Percentiles rank a stretch among this genome's conserved stretches.
Evolutionary conservation across 2,329 filamentous ascomycete genomes (phyloP).

Genomic region (Verticillium alfalfae): DNA sequence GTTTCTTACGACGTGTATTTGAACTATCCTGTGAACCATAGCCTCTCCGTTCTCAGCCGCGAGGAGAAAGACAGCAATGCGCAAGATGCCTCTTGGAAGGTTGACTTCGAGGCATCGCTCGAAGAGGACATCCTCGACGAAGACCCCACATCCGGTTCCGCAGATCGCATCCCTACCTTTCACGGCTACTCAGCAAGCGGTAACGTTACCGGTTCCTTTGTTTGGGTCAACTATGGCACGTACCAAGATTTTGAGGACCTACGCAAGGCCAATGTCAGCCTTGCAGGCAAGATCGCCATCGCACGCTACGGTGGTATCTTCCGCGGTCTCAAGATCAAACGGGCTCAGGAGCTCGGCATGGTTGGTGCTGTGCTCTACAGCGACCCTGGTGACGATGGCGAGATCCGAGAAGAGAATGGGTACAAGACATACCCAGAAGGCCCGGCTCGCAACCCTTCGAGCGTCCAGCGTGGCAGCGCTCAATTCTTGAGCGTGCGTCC

Average conservation of each 20-base stretch:
- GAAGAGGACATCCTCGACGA: slow-evolving; percentile 81
- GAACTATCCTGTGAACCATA: slow-evolving; percentile 70
- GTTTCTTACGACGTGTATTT: slow-evolving; percentile 71
- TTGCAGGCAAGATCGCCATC: slow-evolving; percentile 82
- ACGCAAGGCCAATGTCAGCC: slow-evolving; percentile 63
- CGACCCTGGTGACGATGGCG: slow-evolving; percentile 85
- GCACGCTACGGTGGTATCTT: slow-evolving; percentile 83
- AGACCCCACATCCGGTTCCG: slow-evolving; percentile 70
- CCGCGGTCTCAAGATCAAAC: slow-evolving; percentile 86
- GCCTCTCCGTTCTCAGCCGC: slow-evolving; percentile 53
- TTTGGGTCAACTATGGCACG: slow-evolving; percentile 89
- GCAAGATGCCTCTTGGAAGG: slow-evolving; percentile 40
- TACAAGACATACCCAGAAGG: slow-evolving; percentile 76
- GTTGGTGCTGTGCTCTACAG: slow-evolving; percentile 79
- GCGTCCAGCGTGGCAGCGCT: slow-evolving; percentile 83
- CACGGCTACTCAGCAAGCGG: slow-evolving; percentile 92
- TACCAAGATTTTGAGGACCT: slow-evolving; percentile 83
- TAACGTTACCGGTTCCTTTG: slow-evolving; percentile 81
- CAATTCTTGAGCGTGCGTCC: slow-evolving; percentile 68
- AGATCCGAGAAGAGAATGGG: slow-evolving; percentile 76
- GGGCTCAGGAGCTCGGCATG: slow-evolving; percentile 86
- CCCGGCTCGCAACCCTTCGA: slow-evolving; percentile 80
- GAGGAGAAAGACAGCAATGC: slow-evolving; percentile 28
- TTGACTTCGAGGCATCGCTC: slow-evolving; percentile 74
- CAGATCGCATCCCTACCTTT: slow-evolving; percentile 78